phyloP scores from a whole-genome alignment of 345 rosid species.

The Gossypium mustelinum region DNA sequence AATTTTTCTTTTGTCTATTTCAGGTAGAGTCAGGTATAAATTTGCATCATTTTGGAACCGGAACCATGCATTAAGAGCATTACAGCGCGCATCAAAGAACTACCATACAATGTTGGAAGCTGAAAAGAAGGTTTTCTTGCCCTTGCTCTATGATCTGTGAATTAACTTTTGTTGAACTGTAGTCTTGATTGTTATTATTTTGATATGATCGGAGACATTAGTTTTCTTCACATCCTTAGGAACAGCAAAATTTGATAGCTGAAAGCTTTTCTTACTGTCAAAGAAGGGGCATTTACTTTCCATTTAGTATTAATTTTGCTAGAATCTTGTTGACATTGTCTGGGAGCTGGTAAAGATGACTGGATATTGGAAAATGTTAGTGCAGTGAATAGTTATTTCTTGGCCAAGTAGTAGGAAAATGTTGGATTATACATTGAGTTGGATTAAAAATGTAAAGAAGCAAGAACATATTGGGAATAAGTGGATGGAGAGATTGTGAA shows the following conservation, averaged over 20 bases:
- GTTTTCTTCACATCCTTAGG: not conserved
- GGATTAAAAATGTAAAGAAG: not conserved
- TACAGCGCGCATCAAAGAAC: constrained; percentile 71
- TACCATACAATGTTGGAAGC: constrained; percentile 70
- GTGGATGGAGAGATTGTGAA: too few species aligned
- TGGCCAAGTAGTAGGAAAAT: not conserved
- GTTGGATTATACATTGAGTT: not conserved
- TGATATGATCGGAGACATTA: not conserved
- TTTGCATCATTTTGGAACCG: constrained; percentile 99
- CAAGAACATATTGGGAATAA: too few species aligned
- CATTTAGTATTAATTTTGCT: not conserved
- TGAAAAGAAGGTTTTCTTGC: constrained; percentile 74
- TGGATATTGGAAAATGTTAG: not conserved
- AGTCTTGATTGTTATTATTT: not conserved
- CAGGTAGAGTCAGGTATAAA: constrained; percentile 99
- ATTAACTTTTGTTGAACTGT: not conserved
- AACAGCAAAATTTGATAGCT: not conserved
- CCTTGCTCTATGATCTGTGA: not conserved
- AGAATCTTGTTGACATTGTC: not conserved
- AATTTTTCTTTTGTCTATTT: constrained; percentile 27
- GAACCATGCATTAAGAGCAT: constrained; percentile 79
- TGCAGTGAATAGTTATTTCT: not conserved
- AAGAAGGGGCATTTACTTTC: not conserved
- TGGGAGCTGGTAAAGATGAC: not conserved
- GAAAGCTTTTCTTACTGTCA: not conserved